Base-by-base conservation (phyloP, 208 protist species). In the Wallacemonas sp. region DNA sequence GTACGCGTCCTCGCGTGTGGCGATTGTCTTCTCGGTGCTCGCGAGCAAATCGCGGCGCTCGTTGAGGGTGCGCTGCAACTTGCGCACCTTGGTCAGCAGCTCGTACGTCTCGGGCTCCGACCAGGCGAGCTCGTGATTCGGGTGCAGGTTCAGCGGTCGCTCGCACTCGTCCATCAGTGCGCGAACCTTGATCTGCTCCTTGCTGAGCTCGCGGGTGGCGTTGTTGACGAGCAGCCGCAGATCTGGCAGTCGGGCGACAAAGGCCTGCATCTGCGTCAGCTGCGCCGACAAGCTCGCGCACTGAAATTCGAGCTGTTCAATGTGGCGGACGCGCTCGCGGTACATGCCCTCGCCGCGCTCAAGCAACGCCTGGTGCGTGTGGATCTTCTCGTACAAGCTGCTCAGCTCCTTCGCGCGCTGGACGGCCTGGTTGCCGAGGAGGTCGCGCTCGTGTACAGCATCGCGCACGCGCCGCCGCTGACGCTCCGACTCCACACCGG, bases 311-410 rank as follows among this genome's bases (percentile, higher is more conserved):
- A 96, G 81, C 48, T 91, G 71, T 38, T 83, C 68, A 54, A 92
- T 72, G 38, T 87, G 79, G 16, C 55, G 66, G 1, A 90, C 65
- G 14, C 91, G 76, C 49, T 98, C 91, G 7, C 66, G 66, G 80
- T 99, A 99, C 70, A 98, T 84, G 14, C 76, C 66, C 76, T 98
- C 97, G 42, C 97, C 97, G 61, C 98, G 98, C 64, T 87, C 77
- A 3, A 99, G 80, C 29, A 91, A 89, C 14, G 85, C 77, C 73
- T 97, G 79, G 69, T 99, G 94, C 22, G 98, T 94, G 65, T 91
- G 94, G n/a, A 99, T 92, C 70, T 98, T 98, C 64, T 99, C 97
- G 76, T 99, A 99, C 10, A 99, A 72, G 46, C 82, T 54, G 46
- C 87, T 82, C 16, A 99, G 82, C 81, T 99, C 97, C 70, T 97